Conservation (phyloP, 805 yeast genomes). For the Metschnikowia continentalis region DNA sequence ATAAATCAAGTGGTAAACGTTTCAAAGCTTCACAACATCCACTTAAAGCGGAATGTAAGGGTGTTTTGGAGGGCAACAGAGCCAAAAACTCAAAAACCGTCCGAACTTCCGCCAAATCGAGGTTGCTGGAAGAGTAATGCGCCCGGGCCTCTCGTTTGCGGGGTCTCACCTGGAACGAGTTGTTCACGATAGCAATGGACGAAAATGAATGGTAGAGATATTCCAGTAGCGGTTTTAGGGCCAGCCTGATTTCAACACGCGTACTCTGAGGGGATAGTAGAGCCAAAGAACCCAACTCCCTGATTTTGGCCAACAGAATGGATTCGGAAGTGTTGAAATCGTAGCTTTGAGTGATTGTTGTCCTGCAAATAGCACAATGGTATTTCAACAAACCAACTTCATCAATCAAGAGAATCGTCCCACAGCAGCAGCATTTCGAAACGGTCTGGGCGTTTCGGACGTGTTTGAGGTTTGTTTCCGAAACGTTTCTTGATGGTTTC, state of each 20-base stretch:
- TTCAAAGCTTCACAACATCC: constrained; percentile 51
- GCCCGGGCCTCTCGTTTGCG: constrained; percentile 20
- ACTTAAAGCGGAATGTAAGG: constrained; percentile 50
- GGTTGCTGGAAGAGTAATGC: constrained; percentile 44
- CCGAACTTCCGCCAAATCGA: constrained; percentile 47
- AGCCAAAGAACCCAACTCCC: constrained; percentile 32
- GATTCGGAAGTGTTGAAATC: constrained; percentile 7
- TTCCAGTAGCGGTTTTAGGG: constrained; percentile 49
- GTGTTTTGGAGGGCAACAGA: constrained; percentile 56
- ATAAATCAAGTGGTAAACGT: constrained; percentile 35
- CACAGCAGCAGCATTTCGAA: constrained; percentile 37
- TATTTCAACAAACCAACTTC: constrained; percentile 31
- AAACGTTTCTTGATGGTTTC: constrained; percentile 14
- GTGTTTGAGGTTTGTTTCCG: constrained; percentile 5
- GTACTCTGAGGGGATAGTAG: constrained; percentile 16
- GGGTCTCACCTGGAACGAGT: constrained; percentile 45
- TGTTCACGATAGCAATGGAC: constrained; percentile 44
- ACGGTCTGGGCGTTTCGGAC: constrained; percentile 11
- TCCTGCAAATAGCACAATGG: constrained; percentile 60
- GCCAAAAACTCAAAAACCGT: constrained; percentile 44
- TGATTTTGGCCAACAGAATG: constrained; percentile 31
- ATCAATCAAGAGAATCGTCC: constrained; percentile 30
- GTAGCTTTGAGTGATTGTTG: constrained; percentile 35
- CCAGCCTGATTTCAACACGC: constrained; percentile 21
- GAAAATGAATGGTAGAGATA: constrained; percentile 47